Conservation (phyloP, 2,329 filamentous ascomycete species). For the Aspergillus japonicus region DNA sequence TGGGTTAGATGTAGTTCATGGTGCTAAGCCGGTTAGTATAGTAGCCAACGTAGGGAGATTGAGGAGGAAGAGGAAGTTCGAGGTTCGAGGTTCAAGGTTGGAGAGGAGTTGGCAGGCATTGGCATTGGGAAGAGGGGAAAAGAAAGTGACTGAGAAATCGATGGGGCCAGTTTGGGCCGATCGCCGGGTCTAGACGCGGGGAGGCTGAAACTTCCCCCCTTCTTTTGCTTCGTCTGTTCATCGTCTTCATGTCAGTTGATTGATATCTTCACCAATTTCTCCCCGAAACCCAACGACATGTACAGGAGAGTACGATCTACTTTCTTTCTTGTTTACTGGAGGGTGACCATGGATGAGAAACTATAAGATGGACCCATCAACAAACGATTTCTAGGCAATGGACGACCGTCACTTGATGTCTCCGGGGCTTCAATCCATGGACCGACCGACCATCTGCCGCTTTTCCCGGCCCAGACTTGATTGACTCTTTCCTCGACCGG, state of each 20-base stretch:
- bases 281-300: not conserved
- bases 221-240: not conserved
- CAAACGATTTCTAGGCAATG: not conserved
- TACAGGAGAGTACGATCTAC: too few relatives aligned
- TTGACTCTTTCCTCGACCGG: not conserved
- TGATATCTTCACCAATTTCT: not conserved
- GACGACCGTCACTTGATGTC: not conserved
- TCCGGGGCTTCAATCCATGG: not conserved
- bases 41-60: not conserved
- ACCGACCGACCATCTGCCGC: not conserved
- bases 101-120: not conserved
- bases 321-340: not conserved
- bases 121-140: conserved; percentile 1
- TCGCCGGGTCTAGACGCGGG: conserved; percentile 36
- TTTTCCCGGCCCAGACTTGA: conserved; percentile 2
- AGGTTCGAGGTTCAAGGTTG: not conserved
- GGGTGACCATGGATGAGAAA: conserved; percentile 26
- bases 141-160: conserved; percentile 17
- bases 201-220: conserved; percentile 19
- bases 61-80: not conserved
- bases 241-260: not conserved
- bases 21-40: not conserved
- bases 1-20: not conserved
- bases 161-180: conserved; percentile 27
- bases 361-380: conserved; percentile 16